Conservation (phyloP, 768 basidiomycete genomes). For the Lentinula raphanica region DNA sequence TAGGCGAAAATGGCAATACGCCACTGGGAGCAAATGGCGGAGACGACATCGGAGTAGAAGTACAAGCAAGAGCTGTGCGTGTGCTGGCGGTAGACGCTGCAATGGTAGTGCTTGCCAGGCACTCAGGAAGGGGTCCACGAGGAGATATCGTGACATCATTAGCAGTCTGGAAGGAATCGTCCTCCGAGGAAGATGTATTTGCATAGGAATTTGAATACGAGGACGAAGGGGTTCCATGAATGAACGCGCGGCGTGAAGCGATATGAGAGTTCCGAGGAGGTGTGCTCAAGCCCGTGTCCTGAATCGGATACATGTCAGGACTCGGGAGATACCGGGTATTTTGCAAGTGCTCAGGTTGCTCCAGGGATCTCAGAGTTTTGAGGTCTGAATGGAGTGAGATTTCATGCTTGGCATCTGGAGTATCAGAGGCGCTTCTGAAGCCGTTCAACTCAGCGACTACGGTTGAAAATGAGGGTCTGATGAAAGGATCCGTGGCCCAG, state of each 20-base stretch:
- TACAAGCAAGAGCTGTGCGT: not conserved
- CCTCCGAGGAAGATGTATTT: not conserved
- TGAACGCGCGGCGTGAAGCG: not conserved
- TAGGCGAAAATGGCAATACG: conserved; percentile 1
- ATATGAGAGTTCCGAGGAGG: not conserved
- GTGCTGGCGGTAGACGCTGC: conserved; percentile 1
- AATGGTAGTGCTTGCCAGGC: not conserved
- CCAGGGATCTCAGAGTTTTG: conserved; percentile 23
- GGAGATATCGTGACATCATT: conserved; percentile 14
- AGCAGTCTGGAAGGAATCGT: conserved; percentile 20
- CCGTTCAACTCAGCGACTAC: conserved; percentile 42
- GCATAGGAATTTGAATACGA: not conserved
- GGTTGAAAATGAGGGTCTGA: conserved; percentile 48
- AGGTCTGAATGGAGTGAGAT: conserved; percentile 27
- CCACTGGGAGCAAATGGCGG: not conserved
- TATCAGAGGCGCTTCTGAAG: conserved; percentile 26
- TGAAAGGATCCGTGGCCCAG: conserved; percentile 50
- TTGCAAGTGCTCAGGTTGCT: conserved; percentile 15
- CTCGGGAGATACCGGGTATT: conserved; percentile 21
- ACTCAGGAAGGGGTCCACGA: conserved; percentile 5
- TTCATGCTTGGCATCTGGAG: conserved; percentile 11
- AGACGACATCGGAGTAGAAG: not conserved
- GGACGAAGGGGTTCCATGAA: not conserved
- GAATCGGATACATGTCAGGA: conserved; percentile 36
- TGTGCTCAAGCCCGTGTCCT: conserved; percentile 5